These are phyloP conservation scores for Boletus vinaceobasis DNA, from an alignment of 768 basidiomycete genomes.

Conservation along the genomic window DNA sequence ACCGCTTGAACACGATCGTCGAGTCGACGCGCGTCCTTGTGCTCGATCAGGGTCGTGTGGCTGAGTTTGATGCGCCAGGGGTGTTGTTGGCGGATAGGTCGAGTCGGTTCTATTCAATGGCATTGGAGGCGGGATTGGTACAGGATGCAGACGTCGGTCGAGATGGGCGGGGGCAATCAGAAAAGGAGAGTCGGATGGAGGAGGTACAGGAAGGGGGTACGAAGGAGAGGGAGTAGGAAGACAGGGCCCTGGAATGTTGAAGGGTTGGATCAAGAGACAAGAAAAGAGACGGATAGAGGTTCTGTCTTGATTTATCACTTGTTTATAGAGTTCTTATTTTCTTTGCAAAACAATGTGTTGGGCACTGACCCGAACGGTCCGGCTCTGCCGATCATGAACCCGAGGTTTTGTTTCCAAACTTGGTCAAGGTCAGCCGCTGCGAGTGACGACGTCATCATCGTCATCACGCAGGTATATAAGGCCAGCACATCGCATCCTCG, in stretches of 20 bases:
- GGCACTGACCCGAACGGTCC: too few relatives aligned
- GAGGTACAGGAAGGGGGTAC: too few relatives aligned
- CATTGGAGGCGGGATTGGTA: conserved; percentile 58
- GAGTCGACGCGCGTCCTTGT: conserved; percentile 81
- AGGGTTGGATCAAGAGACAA: neutral
- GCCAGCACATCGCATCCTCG: neutral
- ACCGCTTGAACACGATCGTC: conserved; percentile 81
- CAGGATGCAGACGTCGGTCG: neutral
- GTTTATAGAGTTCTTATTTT: too few relatives aligned
- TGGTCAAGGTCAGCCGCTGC: neutral
- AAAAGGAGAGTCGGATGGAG: neutral
- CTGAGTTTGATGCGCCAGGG: conserved; percentile 77
- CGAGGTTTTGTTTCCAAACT: neutral
- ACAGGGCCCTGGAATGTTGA: too few relatives aligned
- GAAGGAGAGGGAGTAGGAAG: neutral
- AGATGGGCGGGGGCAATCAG: neutral
- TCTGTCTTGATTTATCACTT: too few relatives aligned
- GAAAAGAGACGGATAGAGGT: neutral
- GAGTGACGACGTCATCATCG: neutral
- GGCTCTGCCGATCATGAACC: too few relatives aligned
- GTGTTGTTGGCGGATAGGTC: conserved; percentile 55
- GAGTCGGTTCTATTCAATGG: conserved; percentile 61
- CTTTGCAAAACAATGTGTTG: too few relatives aligned
- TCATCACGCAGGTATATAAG: conserved; percentile 12
- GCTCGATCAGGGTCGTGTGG: conserved; percentile 74